Conservation (phyloP, 2,329 filamentous ascomycete genomes). For the Falciphora oryzae region DNA sequence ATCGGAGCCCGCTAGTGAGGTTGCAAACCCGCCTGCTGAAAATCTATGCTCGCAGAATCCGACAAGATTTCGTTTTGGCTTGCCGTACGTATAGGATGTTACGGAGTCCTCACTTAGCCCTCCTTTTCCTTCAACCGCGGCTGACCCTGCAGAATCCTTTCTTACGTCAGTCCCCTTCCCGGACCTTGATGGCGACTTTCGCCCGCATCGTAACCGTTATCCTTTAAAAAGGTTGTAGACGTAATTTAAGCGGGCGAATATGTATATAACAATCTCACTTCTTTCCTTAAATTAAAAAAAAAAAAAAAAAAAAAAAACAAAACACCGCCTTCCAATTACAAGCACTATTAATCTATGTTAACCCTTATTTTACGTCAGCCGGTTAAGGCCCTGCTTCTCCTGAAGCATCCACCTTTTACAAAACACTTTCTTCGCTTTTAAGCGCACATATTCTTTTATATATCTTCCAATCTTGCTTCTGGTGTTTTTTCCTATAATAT, state of each 20-base stretch:
- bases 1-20: neutral
- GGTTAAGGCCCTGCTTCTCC: neutral
- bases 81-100: neutral
- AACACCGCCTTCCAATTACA: neutral
- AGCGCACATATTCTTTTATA: neutral
- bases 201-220: neutral
- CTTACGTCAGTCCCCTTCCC: neutral
- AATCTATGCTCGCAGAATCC: neutral
- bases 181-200: neutral
- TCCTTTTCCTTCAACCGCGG: neutral
- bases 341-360: neutral
- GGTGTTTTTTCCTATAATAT: neutral
- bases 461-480: neutral
- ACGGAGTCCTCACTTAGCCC: neutral
- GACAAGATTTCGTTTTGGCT: neutral
- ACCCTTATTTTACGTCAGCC: neutral
- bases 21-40: neutral
- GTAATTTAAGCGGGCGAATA: constrained; percentile 1
- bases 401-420: neutral
- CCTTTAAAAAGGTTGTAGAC: neutral
- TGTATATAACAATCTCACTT: constrained; percentile 1
- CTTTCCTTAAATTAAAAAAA: neutral
- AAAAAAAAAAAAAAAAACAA: neutral
- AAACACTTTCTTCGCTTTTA: neutral
- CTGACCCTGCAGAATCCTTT: neutral